Evolutionary conservation across 768 basidiomycete genomes (phyloP).

Genomic region (Serendipita sp.): DNA sequence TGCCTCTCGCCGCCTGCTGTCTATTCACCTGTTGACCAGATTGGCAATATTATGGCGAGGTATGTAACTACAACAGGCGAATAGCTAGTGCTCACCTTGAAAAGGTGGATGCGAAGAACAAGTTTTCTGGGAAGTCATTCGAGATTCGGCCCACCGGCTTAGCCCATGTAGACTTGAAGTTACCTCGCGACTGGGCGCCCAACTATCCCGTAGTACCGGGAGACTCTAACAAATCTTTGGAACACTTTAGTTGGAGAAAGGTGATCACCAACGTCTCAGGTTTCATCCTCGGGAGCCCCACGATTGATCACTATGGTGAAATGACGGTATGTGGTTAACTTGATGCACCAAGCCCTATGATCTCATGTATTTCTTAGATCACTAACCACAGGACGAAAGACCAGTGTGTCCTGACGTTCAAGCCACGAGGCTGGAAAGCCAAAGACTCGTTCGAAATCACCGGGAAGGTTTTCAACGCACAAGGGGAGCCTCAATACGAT

Average conservation of each 20-base stretch:
- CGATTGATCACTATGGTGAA: conserved; percentile 88
- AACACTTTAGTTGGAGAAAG: conserved; percentile 95
- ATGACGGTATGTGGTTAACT: conserved; percentile 52
- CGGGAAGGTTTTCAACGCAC: conserved; percentile 56
- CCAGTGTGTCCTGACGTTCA: conserved; percentile 80
- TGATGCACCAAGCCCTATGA: not conserved
- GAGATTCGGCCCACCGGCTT: conserved; percentile 94
- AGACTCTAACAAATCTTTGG: conserved; percentile 38
- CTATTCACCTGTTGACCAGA: conserved; percentile 11
- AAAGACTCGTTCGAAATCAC: conserved; percentile 87
- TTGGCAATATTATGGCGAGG: conserved; percentile 88
- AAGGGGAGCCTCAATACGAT: conserved; percentile 58
- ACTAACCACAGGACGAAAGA: conserved; percentile 87
- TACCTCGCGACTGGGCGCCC: conserved; percentile 51
- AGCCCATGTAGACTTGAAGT: conserved; percentile 69
- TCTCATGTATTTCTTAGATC: conserved; percentile 27
- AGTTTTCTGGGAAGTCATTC: conserved; percentile 91
- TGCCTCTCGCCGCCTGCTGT: not conserved
- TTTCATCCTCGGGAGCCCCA: conserved; percentile 79
- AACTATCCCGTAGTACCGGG: conserved; percentile 39
- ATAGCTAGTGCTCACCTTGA: not conserved
- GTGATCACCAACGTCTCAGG: conserved; percentile 83
- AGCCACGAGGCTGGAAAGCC: conserved; percentile 89
- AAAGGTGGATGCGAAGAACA: conserved; percentile 91
- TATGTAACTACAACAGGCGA: conserved; percentile 16